Percentiles rank a stretch among this genome's conserved stretches.
Evolutionary conservation across 768 basidiomycete species (phyloP).

Genomic region (Suillus subluteus): DNA sequence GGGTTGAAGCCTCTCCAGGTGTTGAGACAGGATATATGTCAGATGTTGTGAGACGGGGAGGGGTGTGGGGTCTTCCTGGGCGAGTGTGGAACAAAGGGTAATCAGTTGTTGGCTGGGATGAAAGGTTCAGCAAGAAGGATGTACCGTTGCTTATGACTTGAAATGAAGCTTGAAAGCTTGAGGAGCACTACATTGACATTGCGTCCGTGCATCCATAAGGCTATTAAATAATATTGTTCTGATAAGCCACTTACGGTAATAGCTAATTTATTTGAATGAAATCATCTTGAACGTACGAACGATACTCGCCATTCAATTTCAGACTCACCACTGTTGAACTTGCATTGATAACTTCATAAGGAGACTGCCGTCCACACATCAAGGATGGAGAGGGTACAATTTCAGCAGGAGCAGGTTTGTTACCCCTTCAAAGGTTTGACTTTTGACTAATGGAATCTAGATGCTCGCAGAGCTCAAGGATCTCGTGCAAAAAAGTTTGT

Average conservation of each 20-base stretch:
- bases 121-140: not conserved
- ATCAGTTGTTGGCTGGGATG: not conserved
- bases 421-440: not conserved
- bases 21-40: conserved; percentile 60
- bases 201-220: not conserved
- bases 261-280: not conserved
- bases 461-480: conserved; percentile 97
- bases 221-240: not conserved
- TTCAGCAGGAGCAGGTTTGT: conserved; percentile 85
- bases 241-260: not conserved
- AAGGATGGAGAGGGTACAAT: conserved; percentile 91
- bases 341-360: not conserved
- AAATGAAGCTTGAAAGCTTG: not conserved
- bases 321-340: not conserved
- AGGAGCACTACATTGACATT: not conserved
- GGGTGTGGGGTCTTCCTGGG: conserved; percentile 68
- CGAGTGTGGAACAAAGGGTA: conserved; percentile 50
- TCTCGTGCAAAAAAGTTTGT: conserved; percentile 81
- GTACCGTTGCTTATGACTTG: not conserved
- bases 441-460: conserved; percentile 37
- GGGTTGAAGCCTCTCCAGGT: conserved; percentile 38
- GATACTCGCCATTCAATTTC: not conserved
- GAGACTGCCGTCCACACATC: not conserved
- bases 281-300: not conserved
- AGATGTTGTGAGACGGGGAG: conserved; percentile 74